Evolutionary conservation across 805 yeast genomes (phyloP).

Genomic region (Dipodascopsis uninucleata): DNA sequence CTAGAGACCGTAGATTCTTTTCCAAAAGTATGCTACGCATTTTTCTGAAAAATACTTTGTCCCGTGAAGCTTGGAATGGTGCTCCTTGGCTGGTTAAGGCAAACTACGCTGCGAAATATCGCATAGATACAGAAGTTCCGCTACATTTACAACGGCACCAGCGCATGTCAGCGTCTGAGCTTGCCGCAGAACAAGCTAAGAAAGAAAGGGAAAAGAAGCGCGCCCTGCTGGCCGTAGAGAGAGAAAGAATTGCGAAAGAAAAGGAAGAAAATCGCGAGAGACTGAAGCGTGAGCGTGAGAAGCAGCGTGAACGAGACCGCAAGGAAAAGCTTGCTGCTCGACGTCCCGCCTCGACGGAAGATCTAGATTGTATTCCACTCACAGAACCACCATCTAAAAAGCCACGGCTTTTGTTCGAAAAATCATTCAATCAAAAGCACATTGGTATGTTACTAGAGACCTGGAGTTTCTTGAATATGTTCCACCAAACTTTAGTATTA

Average conservation of each 20-base stretch:
- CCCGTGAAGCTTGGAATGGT: constrained; percentile 77
- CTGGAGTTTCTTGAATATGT: constrained; percentile 75
- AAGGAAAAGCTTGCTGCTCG: constrained; percentile 4
- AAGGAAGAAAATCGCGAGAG: constrained; percentile 10
- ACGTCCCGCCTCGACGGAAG: constrained; percentile 27
- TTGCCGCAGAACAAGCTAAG: constrained; percentile 18
- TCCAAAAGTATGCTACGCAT: constrained; percentile 88
- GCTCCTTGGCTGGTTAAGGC: constrained; percentile 94
- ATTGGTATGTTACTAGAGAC: constrained; percentile 46
- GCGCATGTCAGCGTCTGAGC: constrained; percentile 18
- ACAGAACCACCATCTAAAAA: constrained; percentile 17
- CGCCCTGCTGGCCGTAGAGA: constrained; percentile 10
- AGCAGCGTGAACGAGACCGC: constrained; percentile 6
- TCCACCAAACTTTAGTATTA: constrained; percentile 58
- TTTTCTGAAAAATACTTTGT: constrained; percentile 73
- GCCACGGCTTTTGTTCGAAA: constrained; percentile 27
- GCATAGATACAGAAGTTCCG: constrained; percentile 45
- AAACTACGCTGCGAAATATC: constrained; percentile 64
- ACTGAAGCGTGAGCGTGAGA: constrained; percentile 8
- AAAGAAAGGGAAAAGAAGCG: constrained; percentile 14
- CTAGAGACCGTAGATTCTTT: constrained; percentile 79
- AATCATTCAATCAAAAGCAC: constrained; percentile 11
- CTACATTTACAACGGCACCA: constrained; percentile 27
- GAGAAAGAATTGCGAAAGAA: constrained; percentile 12
- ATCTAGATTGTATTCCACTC: constrained; percentile 28